Base-by-base conservation (phyloP, 768 basidiomycete genomes). In the Phanerodontia chrysosporium region DNA sequence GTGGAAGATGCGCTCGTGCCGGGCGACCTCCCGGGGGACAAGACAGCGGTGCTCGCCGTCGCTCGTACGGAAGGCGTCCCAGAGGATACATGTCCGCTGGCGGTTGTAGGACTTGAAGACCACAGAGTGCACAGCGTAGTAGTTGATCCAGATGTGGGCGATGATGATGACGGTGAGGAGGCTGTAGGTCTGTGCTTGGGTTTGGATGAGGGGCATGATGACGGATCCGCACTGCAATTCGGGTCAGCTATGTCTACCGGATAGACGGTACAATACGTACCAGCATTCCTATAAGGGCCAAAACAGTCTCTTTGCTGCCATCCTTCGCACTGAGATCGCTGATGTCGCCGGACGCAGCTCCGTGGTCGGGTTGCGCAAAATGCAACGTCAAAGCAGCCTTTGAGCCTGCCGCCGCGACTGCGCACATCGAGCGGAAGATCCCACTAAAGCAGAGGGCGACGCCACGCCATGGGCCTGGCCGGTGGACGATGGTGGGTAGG, bases 311-410 rank as follows among this genome's bases (percentile, higher is more conserved):
- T 61, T 85, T 85, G 68, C 86, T 88, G 0, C 83, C 78, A 59
- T 86, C 86, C 66, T 90, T 90, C 1, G 86, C 87, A 58, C 83
- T 87, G 44, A 89, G 72, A 63, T 89, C 87, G 1, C 87, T 86
- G 13, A 89, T 74, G 62, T 89, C 87, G 4, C 86, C 86, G 44
- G 75, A 76, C 0, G 80, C 79, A 10, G 60, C 66, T 14, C 74
- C 53, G 1, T 84, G 79, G 12, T 30, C 35, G 7, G 60, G 60
- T 10, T 78, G 80, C 0, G 85, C 81, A 63, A 89, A 86, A 65
- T 89, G 87, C 55, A 86, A 71, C 0, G 85, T 81, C 18, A 90
- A 77, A 2, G 87, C 85, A 1, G 86, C 81, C 67, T 87, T 89
- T 3, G 87, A 87, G 1, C 87, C 87, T 14, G 82, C 84, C 7